Conservation (phyloP, 2,329 filamentous ascomycete species). For the Thelonectria discophora region DNA sequence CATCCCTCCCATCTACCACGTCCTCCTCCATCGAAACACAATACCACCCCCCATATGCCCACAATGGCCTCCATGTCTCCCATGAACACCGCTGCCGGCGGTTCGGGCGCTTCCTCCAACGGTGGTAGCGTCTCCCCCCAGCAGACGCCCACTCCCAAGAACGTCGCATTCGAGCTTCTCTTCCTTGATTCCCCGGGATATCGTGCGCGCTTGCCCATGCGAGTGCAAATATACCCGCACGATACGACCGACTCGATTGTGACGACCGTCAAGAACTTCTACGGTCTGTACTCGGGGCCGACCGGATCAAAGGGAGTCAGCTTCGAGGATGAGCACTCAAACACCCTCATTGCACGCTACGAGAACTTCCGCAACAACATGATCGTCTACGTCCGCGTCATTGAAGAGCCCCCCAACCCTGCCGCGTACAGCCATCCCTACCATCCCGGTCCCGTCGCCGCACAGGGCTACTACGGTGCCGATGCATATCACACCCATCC, state of each 20-base stretch:
- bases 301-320: slow-evolving; percentile 81
- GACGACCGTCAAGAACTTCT: slow-evolving; percentile 98
- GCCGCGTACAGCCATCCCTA: slow-evolving; percentile 60
- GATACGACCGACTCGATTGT: slow-evolving; percentile 98
- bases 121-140: slow-evolving; percentile 58
- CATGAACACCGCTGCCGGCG: slow-evolving; percentile 47
- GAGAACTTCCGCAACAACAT: slow-evolving; percentile 95
- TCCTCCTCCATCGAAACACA: slow-evolving; percentile 38
- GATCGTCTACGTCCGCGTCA: slow-evolving; percentile 90
- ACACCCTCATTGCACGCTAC: slow-evolving; percentile 92
- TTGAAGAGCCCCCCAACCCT: slow-evolving; percentile 64
- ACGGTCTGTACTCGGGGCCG: slow-evolving; percentile 85
- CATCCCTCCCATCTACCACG: slow-evolving; percentile 31
- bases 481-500: slow-evolving; percentile 57
- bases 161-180: slow-evolving; percentile 81
- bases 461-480: slow-evolving; percentile 65
- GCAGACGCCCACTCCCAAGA: slow-evolving; percentile 67
- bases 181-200: slow-evolving; percentile 73
- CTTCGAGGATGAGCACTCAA: slow-evolving; percentile 91
- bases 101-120: slow-evolving; percentile 49
- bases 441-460: slow-evolving; percentile 61
- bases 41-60: slow-evolving; percentile 40
- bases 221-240: slow-evolving; percentile 91
- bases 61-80: slow-evolving; percentile 60
- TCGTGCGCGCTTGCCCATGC: slow-evolving; percentile 81